Evolutionary conservation across 352 stramenopile species (phyloP).

Genomic region (Phytophthora sp.): DNA sequence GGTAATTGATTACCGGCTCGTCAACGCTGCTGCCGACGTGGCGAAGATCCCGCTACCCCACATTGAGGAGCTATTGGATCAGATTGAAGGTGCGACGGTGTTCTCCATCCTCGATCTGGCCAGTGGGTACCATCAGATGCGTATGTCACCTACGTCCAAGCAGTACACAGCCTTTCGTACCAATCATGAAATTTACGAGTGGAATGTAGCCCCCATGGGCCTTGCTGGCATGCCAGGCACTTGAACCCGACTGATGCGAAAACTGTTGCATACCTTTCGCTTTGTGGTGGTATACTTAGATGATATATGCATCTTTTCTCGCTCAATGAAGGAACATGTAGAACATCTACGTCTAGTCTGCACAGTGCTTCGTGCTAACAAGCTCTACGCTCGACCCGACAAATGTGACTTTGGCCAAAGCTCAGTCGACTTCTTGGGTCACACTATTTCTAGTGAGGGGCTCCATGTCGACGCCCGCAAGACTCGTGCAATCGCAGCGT

Average conservation of each 20-base stretch:
- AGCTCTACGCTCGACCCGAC: background rate
- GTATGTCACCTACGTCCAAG: background rate
- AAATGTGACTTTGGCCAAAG: slow-evolving; percentile 1
- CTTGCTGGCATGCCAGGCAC: slow-evolving; percentile 4
- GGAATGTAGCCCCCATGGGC: slow-evolving; percentile 11
- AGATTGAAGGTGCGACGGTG: background rate
- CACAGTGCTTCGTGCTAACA: background rate
- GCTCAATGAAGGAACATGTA: slow-evolving; percentile 1
- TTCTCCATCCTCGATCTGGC: background rate
- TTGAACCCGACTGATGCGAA: slow-evolving; percentile 4
- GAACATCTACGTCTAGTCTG: slow-evolving; percentile 23
- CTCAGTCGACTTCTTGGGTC: background rate
- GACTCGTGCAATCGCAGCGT: background rate
- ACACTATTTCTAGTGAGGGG: background rate
- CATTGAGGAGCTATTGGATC: background rate
- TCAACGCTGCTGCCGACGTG: background rate
- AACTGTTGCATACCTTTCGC: background rate
- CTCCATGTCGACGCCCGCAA: background rate
- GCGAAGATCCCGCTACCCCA: background rate
- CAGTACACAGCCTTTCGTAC: slow-evolving; percentile 13
- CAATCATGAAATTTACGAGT: slow-evolving; percentile 12
- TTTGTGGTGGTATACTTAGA: slow-evolving; percentile 13
- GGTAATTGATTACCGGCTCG: slow-evolving; percentile 6
- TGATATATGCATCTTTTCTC: slow-evolving; percentile 13
- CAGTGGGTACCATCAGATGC: slow-evolving; percentile 7